phyloP scores from a whole-genome alignment of 345 rosid genomes.

The Heritiera fomes region DNA sequence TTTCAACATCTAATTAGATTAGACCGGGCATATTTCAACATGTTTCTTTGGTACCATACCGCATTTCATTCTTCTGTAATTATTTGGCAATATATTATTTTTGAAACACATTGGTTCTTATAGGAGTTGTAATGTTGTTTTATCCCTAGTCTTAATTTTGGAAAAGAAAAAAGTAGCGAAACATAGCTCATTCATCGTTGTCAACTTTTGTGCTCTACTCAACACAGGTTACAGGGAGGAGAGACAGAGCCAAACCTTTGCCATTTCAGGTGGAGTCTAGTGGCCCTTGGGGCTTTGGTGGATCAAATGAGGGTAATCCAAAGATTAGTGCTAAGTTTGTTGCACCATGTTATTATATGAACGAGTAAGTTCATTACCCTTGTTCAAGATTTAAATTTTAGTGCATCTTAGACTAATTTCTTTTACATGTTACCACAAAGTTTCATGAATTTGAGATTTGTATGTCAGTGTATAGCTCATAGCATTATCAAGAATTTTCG shows the following conservation, averaged over 20 bases:
- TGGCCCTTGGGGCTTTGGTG: slow-evolving; percentile 92
- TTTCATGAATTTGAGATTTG: not conserved
- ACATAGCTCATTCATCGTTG: not conserved
- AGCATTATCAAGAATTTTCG: not conserved
- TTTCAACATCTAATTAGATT: not conserved
- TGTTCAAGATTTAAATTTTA: not conserved
- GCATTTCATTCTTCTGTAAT: not conserved
- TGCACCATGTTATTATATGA: slow-evolving; percentile 87
- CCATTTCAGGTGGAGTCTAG: slow-evolving; percentile 77
- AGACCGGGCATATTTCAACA: not conserved
- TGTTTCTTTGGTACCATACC: not conserved
- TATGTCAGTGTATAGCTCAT: not conserved
- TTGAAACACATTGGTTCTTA: not conserved
- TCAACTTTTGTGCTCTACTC: not conserved
- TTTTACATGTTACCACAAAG: not conserved
- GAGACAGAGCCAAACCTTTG: slow-evolving; percentile 96
- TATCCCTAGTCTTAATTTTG: not conserved
- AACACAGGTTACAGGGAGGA: slow-evolving; percentile 90
- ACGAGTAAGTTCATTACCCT: slow-evolving; percentile 54
- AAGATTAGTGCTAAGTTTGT: slow-evolving; percentile 75
- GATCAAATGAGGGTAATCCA: slow-evolving; percentile 87
- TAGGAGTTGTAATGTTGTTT: not conserved
- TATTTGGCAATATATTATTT: not conserved
- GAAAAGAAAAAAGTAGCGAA: not conserved
- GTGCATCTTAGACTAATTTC: not conserved